phyloP scores from a whole-genome alignment of 1,284 basidiomycete species.

The Sporisorium reilianum region DNA sequence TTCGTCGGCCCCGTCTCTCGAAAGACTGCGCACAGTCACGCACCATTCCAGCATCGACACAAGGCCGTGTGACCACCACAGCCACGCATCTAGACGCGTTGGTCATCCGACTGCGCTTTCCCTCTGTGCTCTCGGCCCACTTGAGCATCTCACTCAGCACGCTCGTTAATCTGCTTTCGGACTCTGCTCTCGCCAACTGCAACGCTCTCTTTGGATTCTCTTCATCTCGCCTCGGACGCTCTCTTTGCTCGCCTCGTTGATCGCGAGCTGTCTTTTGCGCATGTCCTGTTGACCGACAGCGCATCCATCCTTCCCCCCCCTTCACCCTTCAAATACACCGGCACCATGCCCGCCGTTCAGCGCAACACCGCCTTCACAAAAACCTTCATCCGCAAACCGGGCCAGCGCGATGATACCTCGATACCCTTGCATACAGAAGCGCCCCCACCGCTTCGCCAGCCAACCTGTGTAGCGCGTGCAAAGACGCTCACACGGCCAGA shows the following conservation, averaged over 20 bases:
- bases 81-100: neutral
- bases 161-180: conserved; percentile 7
- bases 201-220: conserved; percentile 6
- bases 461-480: conserved; percentile 63
- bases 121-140: neutral
- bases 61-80: neutral
- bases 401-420: conserved; percentile 50
- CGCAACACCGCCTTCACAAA: conserved; percentile 55
- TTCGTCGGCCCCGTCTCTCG: neutral
- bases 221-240: neutral
- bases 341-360: conserved; percentile 40
- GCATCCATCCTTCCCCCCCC: neutral
- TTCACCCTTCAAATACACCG: neutral
- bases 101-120: neutral
- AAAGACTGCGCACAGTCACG: neutral
- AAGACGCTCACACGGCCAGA: conserved; percentile 79
- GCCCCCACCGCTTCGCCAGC: conserved; percentile 66
- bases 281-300: conserved; percentile 3
- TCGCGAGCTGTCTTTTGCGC: conserved; percentile 1
- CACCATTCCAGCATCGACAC: neutral
- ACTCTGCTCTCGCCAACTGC: neutral
- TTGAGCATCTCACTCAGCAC: neutral
- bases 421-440: conserved; percentile 62
- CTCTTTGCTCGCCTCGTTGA: neutral
- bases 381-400: conserved; percentile 65